A percentile compares a stretch with the other conserved stretches of the same genome.
Conservation (phyloP, 23 red algal species). For the Agarophyton chilense region DNA sequence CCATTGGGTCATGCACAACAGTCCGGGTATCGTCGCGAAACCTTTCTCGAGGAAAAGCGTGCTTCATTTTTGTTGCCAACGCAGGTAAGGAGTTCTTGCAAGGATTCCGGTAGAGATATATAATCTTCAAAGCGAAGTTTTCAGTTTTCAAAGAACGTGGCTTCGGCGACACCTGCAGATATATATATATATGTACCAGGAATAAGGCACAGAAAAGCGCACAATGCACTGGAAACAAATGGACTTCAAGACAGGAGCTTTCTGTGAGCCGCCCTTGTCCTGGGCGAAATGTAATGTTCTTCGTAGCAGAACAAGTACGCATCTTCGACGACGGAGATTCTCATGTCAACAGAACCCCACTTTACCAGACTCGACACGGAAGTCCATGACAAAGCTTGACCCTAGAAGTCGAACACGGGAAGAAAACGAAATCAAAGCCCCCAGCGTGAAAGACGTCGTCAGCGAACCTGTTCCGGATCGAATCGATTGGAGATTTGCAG, state of each 20-base stretch:
- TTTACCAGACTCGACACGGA: neutral
- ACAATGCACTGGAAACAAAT: no score
- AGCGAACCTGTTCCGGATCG: slow-evolving; percentile 37
- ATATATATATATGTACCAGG: no score
- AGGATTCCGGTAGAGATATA: no score
- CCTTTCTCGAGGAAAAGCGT: no score
- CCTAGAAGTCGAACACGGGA: neutral
- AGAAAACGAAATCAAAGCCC: neutral
- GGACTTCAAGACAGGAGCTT: neutral
- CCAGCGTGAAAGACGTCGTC: neutral
- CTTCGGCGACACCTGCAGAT: no score
- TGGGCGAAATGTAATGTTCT: neutral
- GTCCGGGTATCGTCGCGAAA: no score
- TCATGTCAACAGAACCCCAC: neutral
- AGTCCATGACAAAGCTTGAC: neutral
- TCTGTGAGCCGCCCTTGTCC: neutral
- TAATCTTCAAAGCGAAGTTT: no score
- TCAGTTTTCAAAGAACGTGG: no score
- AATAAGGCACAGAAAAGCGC: no score
- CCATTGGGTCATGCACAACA: no score
- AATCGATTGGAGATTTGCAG: slow-evolving; percentile 38
- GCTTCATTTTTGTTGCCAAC: no score
- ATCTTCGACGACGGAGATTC: neutral
- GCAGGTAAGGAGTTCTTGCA: no score
- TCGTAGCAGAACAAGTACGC: neutral